Base-by-base conservation (phyloP, 139 green algal species). In the Tetraselmis chui region DNA sequence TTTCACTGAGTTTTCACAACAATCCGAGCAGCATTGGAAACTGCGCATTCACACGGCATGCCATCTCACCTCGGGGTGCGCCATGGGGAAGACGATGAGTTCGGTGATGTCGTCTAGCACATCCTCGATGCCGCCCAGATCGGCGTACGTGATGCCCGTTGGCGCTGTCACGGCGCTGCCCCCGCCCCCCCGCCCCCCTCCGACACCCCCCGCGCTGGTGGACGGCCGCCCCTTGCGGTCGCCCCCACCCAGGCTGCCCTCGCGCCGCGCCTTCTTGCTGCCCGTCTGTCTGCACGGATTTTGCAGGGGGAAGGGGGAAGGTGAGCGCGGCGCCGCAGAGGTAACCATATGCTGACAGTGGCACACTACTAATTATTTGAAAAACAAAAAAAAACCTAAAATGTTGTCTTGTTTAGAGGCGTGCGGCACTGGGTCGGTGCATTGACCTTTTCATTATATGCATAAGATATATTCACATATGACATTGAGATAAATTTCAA, bases 71-170 rank as follows among this genome's bases (percentile, higher is more conserved):
- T 98, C 94, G 77, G 94, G 95, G 83, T 98, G 94, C 78, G 91
- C 92, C 2, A 98, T 87, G 0, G 94, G 94, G 84, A 94, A 96
- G 88, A 97, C 93, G 28, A 98, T 93, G 24, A 97, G 86, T 86
- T 98, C 92, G 67, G 84, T 80, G 77, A 98, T 96, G 79, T 95
- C 89, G 0, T 86, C 74, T 77, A 97, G 86, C 28, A 97, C 91
- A 1, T 89, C 81, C 79, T 97, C 94, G 22, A 97, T 90, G 31
- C 94, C 94, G 23, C 94, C 94, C n/a, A 97, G 86, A 80, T 97
- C 94, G 0, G 86, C 86, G 32, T 97, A 97, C 28, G 28, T 84
- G 67, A 97, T 67, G 45, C 45, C 25, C 25, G n/a, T 77, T 29
- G 74, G 26, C 2, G n/a, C 26, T 25, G 74, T 31, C 2, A 77